These are phyloP conservation scores for Adansonia rubrostipa DNA, from an alignment of 441 rosid species.

Conservation along the genomic window DNA sequence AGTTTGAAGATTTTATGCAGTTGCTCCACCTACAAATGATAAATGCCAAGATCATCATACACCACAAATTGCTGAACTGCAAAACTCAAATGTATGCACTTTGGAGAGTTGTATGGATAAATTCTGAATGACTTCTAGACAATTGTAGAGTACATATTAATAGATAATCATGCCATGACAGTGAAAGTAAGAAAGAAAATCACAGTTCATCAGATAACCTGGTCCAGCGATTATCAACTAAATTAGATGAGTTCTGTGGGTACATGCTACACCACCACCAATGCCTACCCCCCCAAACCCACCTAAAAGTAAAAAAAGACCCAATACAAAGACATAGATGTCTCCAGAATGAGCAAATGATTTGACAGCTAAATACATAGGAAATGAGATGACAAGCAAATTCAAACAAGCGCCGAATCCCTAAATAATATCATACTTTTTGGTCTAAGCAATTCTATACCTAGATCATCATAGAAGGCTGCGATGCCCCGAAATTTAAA, in stretches of 20 bases:
- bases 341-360: slow-evolving; percentile 2
- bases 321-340: not conserved
- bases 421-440: not conserved
- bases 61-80: slow-evolving; percentile 9
- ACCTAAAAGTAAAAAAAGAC: not conserved
- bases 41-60: not conserved
- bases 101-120: not conserved
- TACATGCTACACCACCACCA: not conserved
- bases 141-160: not conserved
- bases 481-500: not conserved
- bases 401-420: not conserved
- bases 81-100: not conserved
- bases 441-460: not conserved
- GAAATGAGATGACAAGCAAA: not conserved
- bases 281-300: not conserved
- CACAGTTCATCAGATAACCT: not conserved
- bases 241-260: not conserved
- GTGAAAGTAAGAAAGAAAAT: not conserved
- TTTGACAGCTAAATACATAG: not conserved
- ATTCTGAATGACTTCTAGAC: not conserved
- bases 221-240: not conserved
- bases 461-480: slow-evolving; percentile 5
- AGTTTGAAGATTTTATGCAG: slow-evolving; percentile 92
- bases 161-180: not conserved
- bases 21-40: slow-evolving; percentile 61